A percentile compares a stretch with the other conserved stretches of the same genome.
phyloP scores from a whole-genome alignment of 164 flowering plant genomes.

The Hamamelis virginiana region DNA sequence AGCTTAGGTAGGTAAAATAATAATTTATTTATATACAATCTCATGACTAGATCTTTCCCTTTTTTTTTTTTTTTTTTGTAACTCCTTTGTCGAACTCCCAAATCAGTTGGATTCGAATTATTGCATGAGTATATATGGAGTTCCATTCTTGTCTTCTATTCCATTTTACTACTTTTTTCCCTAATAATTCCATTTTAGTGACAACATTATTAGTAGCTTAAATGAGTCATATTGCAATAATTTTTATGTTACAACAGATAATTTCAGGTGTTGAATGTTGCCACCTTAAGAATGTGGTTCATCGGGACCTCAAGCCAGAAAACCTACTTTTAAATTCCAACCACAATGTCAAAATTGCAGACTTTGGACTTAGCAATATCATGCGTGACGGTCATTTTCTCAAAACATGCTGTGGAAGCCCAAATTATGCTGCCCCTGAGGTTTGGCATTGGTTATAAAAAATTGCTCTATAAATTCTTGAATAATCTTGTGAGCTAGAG shows the following conservation, averaged over 20 bases:
- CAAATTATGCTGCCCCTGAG: constrained; percentile 33
- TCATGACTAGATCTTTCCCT: no score
- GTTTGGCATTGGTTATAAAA: background rate
- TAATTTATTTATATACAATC: no score
- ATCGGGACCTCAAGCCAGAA: constrained; percentile 34
- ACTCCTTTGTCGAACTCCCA: no score
- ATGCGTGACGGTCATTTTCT: constrained; percentile 34
- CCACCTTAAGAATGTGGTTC: constrained; percentile 31
- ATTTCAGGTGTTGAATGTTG: constrained; percentile 32
- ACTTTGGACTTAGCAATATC: constrained; percentile 30
- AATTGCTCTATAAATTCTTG: background rate
- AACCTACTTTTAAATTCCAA: constrained; percentile 24
- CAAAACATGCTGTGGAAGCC: constrained; percentile 30
- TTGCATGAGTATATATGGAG: background rate
- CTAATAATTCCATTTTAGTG: no score
- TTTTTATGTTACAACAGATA: constrained; percentile 14
- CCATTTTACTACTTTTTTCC: no score
- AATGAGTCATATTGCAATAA: background rate
- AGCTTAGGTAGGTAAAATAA: no score
- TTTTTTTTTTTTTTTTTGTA: no score
- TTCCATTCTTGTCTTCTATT: no score
- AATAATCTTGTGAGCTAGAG: background rate
- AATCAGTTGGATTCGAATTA: no score
- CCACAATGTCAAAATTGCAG: constrained; percentile 24
- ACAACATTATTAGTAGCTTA: no score